These are phyloP conservation scores for Cylindrotheca closterium DNA, from an alignment of 108 stramenopile genomes.

Conservation along the genomic window DNA sequence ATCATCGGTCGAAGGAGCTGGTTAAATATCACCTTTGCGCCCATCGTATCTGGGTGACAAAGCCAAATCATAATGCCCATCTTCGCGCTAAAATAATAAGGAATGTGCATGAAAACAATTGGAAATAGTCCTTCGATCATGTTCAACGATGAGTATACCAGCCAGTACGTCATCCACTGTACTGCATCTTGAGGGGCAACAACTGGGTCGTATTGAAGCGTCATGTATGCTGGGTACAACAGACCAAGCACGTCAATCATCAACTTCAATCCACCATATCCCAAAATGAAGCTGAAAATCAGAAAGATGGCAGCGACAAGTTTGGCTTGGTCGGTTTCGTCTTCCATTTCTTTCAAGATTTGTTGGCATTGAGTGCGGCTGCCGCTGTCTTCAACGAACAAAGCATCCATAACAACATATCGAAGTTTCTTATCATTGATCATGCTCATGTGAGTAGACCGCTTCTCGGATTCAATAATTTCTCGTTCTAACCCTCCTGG, in stretches of 20 bases:
- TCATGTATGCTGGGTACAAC: slow-evolving; percentile 98
- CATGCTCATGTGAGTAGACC: not conserved
- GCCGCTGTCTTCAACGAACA: not conserved
- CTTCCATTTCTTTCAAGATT: not conserved
- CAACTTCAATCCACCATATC: slow-evolving; percentile 74
- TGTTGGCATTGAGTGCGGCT: not conserved
- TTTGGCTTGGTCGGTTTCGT: not conserved
- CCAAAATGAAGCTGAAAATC: slow-evolving; percentile 34
- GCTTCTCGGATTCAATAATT: not conserved
- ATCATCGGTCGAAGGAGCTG: slow-evolving; percentile 48
- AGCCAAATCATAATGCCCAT: slow-evolving; percentile 72
- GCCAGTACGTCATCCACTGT: slow-evolving; percentile 98
- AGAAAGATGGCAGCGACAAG: slow-evolving; percentile 41
- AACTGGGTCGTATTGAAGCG: slow-evolving; percentile 93
- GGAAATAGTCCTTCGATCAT: slow-evolving; percentile 53
- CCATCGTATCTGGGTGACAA: slow-evolving; percentile 79
- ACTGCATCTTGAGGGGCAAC: slow-evolving; percentile 72
- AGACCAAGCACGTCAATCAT: slow-evolving; percentile 89
- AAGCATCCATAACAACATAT: not conserved
- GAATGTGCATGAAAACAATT: slow-evolving; percentile 59
- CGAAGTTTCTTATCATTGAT: not conserved
- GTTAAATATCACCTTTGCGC: slow-evolving; percentile 75
- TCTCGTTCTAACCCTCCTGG: not conserved
- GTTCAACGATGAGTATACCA: slow-evolving; percentile 85
- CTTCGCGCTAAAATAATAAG: slow-evolving; percentile 85